These are phyloP conservation scores for Salix dunnii DNA, from an alignment of 345 rosid species.

Conservation along the genomic window DNA sequence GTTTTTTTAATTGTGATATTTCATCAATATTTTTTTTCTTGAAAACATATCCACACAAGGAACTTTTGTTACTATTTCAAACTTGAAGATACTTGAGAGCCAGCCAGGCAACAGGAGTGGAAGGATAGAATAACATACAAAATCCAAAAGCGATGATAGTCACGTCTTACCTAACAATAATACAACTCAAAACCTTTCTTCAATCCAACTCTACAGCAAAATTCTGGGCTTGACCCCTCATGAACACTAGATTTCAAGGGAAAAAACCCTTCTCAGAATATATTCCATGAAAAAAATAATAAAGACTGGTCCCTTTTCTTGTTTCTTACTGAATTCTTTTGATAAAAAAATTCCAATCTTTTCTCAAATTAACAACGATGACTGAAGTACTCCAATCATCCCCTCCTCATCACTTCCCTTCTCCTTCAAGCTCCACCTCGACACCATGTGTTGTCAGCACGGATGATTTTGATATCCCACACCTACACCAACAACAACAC, in stretches of 20 bases:
- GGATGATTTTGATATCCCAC: slow-evolving; percentile 32
- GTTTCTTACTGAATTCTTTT: slow-evolving; percentile 16
- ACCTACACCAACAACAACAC: slow-evolving; percentile 11
- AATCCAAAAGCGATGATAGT: slow-evolving; percentile 42
- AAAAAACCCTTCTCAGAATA: slow-evolving; percentile 21
- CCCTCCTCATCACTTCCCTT: slow-evolving; percentile 75
- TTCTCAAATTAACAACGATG: slow-evolving; percentile 42
- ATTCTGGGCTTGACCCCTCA: slow-evolving; percentile 15
- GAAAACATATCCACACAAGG: no score
- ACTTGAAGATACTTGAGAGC: slow-evolving; percentile 15
- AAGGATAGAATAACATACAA: not conserved
- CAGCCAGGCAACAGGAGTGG: slow-evolving; percentile 13
- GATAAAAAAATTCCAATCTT: not conserved
- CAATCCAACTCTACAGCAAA: slow-evolving; percentile 67
- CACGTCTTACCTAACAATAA: slow-evolving; percentile 54
- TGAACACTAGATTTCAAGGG: not conserved
- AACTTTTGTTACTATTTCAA: slow-evolving; percentile 30
- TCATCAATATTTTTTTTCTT: no score
- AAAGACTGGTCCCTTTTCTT: slow-evolving; percentile 35
- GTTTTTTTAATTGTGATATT: no score
- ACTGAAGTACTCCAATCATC: slow-evolving; percentile 69
- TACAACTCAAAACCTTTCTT: slow-evolving; percentile 46
- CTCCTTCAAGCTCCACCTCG: slow-evolving; percentile 78
- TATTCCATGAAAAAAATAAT: not conserved
- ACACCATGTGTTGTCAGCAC: slow-evolving; percentile 42